Evolutionary conservation across 2,329 filamentous ascomycete species (phyloP).

Genomic region (Torrubiellomyces zombiae): DNA sequence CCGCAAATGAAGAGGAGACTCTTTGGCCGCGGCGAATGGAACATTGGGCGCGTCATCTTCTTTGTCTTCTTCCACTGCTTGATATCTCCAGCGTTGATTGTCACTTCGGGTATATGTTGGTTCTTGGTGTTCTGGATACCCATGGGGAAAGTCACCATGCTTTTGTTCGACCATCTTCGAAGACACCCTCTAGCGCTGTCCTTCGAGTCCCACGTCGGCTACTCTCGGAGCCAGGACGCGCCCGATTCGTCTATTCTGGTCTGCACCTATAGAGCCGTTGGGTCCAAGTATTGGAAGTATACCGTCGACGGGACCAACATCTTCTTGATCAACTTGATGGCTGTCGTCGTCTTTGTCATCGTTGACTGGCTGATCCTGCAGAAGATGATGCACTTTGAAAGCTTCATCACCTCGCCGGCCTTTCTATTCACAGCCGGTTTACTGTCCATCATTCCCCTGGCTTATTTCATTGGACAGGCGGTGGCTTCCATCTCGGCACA

Average conservation of each 20-base stretch:
- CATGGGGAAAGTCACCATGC: conserved; percentile 88
- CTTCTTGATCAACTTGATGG: conserved; percentile 94
- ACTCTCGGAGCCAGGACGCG: conserved; percentile 52
- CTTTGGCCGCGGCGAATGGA: conserved; percentile 94
- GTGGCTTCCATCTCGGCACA: conserved; percentile 97
- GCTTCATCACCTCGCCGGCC: conserved; percentile 62
- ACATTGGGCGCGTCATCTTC: conserved; percentile 82
- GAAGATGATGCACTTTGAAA: conserved; percentile 49
- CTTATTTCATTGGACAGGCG: conserved; percentile 96
- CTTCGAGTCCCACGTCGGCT: conserved; percentile 73
- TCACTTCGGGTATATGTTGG: conserved; percentile 85
- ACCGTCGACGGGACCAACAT: conserved; percentile 97
- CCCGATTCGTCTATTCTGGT: conserved; percentile 75
- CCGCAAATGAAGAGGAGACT: conserved; percentile 56
- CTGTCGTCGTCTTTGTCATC: conserved; percentile 84
- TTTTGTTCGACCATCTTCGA: conserved; percentile 80
- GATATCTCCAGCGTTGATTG: conserved; percentile 68
- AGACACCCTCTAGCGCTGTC: conserved; percentile 84
- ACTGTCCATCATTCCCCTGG: conserved; percentile 85
- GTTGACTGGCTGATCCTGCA: conserved; percentile 77
- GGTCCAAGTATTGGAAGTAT: conserved; percentile 97
- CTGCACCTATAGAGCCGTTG: conserved; percentile 92
- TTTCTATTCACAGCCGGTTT: conserved; percentile 74
- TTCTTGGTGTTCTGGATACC: conserved; percentile 95
- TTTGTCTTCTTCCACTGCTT: conserved; percentile 93